A percentile compares a stretch with the other conserved stretches of the same genome.
phyloP scores from a whole-genome alignment of 2,329 filamentous ascomycete species.

The Calonectria pteridis region DNA sequence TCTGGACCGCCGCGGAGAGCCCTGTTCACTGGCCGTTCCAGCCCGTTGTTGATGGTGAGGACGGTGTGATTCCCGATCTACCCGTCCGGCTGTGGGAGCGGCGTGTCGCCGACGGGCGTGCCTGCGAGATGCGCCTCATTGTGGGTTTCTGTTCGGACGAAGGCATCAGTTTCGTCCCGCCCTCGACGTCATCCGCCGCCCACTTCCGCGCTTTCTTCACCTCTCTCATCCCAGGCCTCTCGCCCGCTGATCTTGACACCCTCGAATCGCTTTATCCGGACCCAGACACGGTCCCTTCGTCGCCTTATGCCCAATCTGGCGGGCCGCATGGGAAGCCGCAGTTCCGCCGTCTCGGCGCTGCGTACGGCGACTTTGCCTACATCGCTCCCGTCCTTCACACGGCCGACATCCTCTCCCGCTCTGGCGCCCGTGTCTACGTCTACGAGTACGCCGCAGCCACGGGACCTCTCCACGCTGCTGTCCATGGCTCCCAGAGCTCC shows the following conservation, averaged over 20 bases:
- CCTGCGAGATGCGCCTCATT: slow-evolving; percentile 57
- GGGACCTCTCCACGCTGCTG: slow-evolving; percentile 52
- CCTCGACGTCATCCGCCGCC: slow-evolving; percentile 56
- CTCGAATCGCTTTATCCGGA: slow-evolving; percentile 75
- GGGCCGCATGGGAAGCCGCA: slow-evolving; percentile 60
- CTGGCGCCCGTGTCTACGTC: slow-evolving; percentile 59
- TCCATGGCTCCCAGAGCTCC: slow-evolving; percentile 61
- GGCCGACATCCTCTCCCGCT: slow-evolving; percentile 55
- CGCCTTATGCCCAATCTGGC: slow-evolving; percentile 54
- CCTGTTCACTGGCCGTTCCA: slow-evolving; percentile 74
- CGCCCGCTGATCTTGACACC: slow-evolving; percentile 61
- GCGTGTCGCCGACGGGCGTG: slow-evolving; percentile 17
- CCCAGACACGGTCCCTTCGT: slow-evolving; percentile 56
- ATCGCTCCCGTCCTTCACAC: slow-evolving; percentile 74
- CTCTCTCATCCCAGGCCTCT: slow-evolving; percentile 70
- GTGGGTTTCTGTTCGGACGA: slow-evolving; percentile 81
- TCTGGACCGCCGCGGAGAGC: slow-evolving; percentile 59
- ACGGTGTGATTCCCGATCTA: slow-evolving; percentile 62
- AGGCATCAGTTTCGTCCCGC: slow-evolving; percentile 73
- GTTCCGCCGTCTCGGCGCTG: slow-evolving; percentile 69
- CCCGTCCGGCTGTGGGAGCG: slow-evolving; percentile 20
- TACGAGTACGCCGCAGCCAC: slow-evolving; percentile 71
- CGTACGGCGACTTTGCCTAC: slow-evolving; percentile 75
- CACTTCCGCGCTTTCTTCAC: slow-evolving; percentile 73
- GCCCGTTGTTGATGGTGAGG: slow-evolving; percentile 66